phyloP scores from a whole-genome alignment of 164 flowering plant genomes.

The Nymphaea thermarum region DNA sequence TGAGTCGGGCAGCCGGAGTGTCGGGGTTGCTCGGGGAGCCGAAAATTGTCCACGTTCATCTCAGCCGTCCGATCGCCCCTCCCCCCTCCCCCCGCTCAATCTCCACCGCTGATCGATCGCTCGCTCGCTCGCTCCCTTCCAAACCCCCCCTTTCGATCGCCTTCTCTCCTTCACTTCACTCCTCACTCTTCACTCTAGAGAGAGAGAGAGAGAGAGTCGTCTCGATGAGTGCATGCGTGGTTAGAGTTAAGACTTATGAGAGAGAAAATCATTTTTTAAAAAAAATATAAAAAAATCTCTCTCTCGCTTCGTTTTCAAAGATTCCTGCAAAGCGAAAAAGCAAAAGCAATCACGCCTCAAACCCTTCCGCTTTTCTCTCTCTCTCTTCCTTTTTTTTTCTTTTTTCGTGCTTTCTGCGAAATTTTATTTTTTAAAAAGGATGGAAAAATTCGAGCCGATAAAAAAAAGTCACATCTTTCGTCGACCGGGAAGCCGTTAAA shows the following conservation, averaged over 20 bases:
- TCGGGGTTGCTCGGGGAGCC: conserved; percentile 20
- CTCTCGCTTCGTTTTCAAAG: conserved; percentile 14
- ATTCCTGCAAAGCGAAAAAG: conserved; percentile 16
- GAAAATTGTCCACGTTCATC: conserved; percentile 18
- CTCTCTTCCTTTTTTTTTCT: not conserved
- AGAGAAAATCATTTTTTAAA: not conserved
- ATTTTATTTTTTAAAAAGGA: no score
- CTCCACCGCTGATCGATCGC: conserved; percentile 10
- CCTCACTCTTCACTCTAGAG: no score
- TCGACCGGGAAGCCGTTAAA: not conserved
- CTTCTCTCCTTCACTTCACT: not conserved
- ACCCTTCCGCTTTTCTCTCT: not conserved
- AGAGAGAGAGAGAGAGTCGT: not conserved
- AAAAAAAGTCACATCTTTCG: not conserved
- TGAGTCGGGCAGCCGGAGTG: conserved; percentile 49
- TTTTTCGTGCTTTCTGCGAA: not conserved
- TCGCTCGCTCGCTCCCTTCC: not conserved
- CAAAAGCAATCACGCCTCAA: conserved; percentile 9
- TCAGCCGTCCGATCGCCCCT: conserved; percentile 4
- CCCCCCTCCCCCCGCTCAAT: conserved; percentile 10
- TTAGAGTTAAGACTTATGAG: not conserved
- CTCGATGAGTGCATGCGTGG: not conserved
- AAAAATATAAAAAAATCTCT: not conserved
- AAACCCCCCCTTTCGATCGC: not conserved
- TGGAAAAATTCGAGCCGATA: no score